phyloP scores from a whole-genome alignment of 2,329 filamentous ascomycete genomes.

The Ceratocystis colombiana region DNA sequence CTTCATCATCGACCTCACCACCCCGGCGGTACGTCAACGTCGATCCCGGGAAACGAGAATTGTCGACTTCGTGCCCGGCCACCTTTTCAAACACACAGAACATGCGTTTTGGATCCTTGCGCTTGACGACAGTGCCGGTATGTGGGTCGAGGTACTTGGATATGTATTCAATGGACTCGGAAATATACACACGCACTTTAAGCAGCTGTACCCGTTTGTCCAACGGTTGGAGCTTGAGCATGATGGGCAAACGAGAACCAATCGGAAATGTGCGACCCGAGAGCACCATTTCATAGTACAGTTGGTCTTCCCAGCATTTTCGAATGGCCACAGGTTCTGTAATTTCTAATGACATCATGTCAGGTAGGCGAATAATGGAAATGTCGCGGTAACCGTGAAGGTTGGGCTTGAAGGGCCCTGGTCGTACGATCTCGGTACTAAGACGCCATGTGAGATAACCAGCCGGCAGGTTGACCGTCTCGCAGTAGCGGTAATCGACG shows the following conservation, averaged over 20 bases:
- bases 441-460: conserved; percentile 82
- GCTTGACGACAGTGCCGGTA: conserved; percentile 28
- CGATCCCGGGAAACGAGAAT: conserved; percentile 42
- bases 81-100: conserved; percentile 80
- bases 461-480: conserved; percentile 79
- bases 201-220: conserved; percentile 82
- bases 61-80: conserved; percentile 66
- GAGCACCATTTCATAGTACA: conserved; percentile 93
- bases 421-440: conserved; percentile 72
- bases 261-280: conserved; percentile 91
- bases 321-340: conserved; percentile 91
- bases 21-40: conserved; percentile 36
- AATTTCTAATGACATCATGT: conserved; percentile 80
- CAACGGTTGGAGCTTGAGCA: conserved; percentile 83
- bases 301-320: conserved; percentile 85
- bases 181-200: conserved; percentile 82
- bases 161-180: conserved; percentile 84
- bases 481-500: conserved; percentile 77
- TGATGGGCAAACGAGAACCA: conserved; percentile 78
- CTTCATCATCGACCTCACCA: conserved; percentile 55
- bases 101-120: conserved; percentile 74
- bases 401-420: conserved; percentile 83
- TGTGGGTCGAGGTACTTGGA: conserved; percentile 38
- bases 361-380: conserved; percentile 69
- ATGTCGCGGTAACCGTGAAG: conserved; percentile 74